Evolutionary conservation across 352 stramenopile species (phyloP).

Genomic region (Phytopythium sindhum): DNA sequence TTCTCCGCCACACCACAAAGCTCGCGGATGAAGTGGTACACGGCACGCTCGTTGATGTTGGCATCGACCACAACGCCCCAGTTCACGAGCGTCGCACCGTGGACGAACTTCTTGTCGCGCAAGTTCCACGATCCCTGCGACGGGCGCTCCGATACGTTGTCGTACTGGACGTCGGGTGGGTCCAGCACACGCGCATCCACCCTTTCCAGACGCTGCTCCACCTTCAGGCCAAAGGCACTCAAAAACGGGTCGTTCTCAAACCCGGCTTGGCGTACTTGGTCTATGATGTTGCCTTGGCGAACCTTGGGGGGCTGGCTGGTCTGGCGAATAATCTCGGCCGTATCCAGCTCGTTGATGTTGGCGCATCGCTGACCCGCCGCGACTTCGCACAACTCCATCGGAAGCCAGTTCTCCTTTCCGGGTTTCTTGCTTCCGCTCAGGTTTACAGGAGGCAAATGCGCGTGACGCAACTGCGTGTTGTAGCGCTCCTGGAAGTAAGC

Average conservation of each 20-base stretch:
- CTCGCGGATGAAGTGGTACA: slow-evolving; percentile 40
- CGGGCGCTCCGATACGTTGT: slow-evolving; percentile 54
- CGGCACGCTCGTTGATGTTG: slow-evolving; percentile 27
- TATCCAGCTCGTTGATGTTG: slow-evolving; percentile 78
- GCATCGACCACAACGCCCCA: slow-evolving; percentile 58
- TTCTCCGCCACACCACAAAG: slow-evolving; percentile 33
- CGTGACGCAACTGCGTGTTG: slow-evolving; percentile 50
- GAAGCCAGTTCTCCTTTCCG: slow-evolving; percentile 56
- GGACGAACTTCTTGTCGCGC: slow-evolving; percentile 64
- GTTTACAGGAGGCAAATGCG: slow-evolving; percentile 66
- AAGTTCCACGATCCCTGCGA: slow-evolving; percentile 73
- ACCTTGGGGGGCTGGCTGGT: slow-evolving; percentile 45
- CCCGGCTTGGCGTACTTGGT: slow-evolving; percentile 54
- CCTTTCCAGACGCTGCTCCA: slow-evolving; percentile 47
- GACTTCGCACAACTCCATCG: slow-evolving; percentile 82
- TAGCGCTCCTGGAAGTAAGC: slow-evolving; percentile 67
- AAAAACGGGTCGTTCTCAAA: slow-evolving; percentile 75
- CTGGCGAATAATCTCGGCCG: slow-evolving; percentile 78
- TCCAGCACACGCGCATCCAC: slow-evolving; percentile 48
- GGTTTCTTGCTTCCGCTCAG: slow-evolving; percentile 50
- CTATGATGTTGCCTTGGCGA: slow-evolving; percentile 53
- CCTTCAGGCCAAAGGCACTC: slow-evolving; percentile 54
- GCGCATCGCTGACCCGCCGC: slow-evolving; percentile 61
- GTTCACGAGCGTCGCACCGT: slow-evolving; percentile 39
- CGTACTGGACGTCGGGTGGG: slow-evolving; percentile 62